Evolutionary conservation across 768 basidiomycete species (phyloP), one percentile per base, ranked within the genome.

Genomic region (Phanerochaete carnosa): DNA sequence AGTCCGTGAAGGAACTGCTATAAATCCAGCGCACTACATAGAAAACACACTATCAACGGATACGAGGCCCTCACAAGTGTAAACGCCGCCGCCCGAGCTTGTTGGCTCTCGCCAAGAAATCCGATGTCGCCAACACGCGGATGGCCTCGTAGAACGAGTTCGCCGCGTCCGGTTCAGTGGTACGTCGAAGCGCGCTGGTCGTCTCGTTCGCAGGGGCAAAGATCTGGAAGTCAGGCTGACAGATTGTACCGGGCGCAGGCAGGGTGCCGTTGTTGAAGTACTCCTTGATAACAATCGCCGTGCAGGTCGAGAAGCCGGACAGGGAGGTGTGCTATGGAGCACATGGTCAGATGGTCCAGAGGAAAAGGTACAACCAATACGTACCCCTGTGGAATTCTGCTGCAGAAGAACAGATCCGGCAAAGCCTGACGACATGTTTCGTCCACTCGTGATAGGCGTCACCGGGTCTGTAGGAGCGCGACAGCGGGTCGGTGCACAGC

Each of bases 221-320:
- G 49, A 51, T 51, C 25, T 29, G 49, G 11, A 32, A 25, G 50
- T 59, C 58, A 11, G 59, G 30, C 2, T 75, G 58, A 59, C 81
- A 83, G 6, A 80, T 66, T 3, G 77, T 79, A 6, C 71, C 78
- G 8, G 70, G 68, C 12, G 65, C 58, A 2, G 81, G 81, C 1
- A 82, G 65, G 1, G 69, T 73, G 2, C 81, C 80, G 9, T 74
- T 57, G 1, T 67, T 55, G 55, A 82, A 79, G 64, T 81, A 82
- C 1, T 69, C 67, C 11, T 73, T 70, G 30, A 83, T 67, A 59
- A 75, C 61, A 35, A 57, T 59, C 11, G 66, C 62, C 5, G 76
- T 74, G 64, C 78, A 80, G 4, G 65, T 51, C 6, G 77, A 79
- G 39, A 45, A 47, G 15, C 39, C 45, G 6, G 56, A 45, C n/a